Evolutionary conservation across 2,329 filamentous ascomycete genomes (phyloP).

Genomic region (Trichoderma semiorbis): DNA sequence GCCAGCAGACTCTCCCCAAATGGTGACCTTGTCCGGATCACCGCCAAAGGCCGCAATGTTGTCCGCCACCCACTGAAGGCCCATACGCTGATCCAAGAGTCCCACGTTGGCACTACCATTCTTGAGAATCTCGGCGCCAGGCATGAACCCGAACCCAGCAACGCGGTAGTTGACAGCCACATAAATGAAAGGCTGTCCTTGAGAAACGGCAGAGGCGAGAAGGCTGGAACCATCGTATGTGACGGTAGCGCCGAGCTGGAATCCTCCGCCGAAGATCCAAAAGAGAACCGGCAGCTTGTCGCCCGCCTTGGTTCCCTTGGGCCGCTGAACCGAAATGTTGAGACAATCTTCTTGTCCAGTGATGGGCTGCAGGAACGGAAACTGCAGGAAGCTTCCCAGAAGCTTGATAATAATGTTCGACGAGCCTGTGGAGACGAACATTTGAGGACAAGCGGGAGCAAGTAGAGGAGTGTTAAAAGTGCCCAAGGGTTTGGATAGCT

Average conservation of each 20-base stretch:
- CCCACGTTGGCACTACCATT: slow-evolving; percentile 70
- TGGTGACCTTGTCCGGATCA: slow-evolving; percentile 72
- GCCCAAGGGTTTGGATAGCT: slow-evolving; percentile 53
- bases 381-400: slow-evolving; percentile 49
- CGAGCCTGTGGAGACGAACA: slow-evolving; percentile 54
- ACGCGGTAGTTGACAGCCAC: slow-evolving; percentile 77
- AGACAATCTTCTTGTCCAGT: slow-evolving; percentile 63
- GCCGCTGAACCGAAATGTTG: slow-evolving; percentile 57
- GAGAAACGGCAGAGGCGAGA: slow-evolving; percentile 42
- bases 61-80: slow-evolving; percentile 71
- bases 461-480: slow-evolving; percentile 56
- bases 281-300: slow-evolving; percentile 64
- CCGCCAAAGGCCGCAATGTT: slow-evolving; percentile 77
- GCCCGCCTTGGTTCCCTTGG: slow-evolving; percentile 49
- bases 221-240: slow-evolving; percentile 53
- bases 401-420: slow-evolving; percentile 41
- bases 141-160: slow-evolving; percentile 70
- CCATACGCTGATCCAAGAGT: slow-evolving; percentile 68
- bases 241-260: slow-evolving; percentile 49
- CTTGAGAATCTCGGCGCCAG: slow-evolving; percentile 62
- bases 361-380: slow-evolving; percentile 55
- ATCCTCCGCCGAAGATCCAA: slow-evolving; percentile 69
- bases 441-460: slow-evolving; percentile 68
- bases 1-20: slow-evolving; percentile 73
- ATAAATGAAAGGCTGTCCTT: slow-evolving; percentile 59